These are phyloP conservation scores for Nigrospora osmanthi DNA, from an alignment of 2,329 filamentous ascomycete species.

Conservation along the genomic window DNA sequence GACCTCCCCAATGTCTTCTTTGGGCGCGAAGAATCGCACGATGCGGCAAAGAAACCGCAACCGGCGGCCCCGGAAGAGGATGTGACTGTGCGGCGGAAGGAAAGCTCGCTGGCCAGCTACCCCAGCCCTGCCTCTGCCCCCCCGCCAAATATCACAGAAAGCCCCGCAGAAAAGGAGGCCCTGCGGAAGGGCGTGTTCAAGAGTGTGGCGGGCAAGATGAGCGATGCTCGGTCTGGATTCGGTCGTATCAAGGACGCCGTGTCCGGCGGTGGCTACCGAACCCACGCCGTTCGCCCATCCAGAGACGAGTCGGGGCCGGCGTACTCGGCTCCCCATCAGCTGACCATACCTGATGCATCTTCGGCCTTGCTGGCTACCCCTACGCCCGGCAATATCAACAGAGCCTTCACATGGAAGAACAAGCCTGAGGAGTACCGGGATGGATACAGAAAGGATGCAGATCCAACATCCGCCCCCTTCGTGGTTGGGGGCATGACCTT, in stretches of 20 bases:
- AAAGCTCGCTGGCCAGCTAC: conserved; percentile 36
- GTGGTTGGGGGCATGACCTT: not conserved
- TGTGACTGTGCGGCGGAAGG: conserved; percentile 31
- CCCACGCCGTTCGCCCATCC: conserved; percentile 46
- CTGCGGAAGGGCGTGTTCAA: conserved; percentile 64
- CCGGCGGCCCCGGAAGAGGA: conserved; percentile 46
- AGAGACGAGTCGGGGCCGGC: conserved; percentile 44
- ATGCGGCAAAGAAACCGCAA: conserved; percentile 40
- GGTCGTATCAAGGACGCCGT: conserved; percentile 83
- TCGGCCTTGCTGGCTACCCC: conserved; percentile 25
- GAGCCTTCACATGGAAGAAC: conserved; percentile 56
- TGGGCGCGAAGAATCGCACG: conserved; percentile 46
- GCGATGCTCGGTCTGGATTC: conserved; percentile 73
- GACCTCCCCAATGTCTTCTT: conserved; percentile 42
- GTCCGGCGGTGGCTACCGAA: conserved; percentile 42
- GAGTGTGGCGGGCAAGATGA: conserved; percentile 70
- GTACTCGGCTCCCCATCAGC: conserved; percentile 23
- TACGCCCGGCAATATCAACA: conserved; percentile 27
- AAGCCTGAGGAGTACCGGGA: conserved; percentile 53
- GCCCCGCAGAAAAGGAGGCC: conserved; percentile 45
- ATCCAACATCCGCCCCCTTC: conserved; percentile 3
- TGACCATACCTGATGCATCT: conserved; percentile 27
- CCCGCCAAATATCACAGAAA: conserved; percentile 37
- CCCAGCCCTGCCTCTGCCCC: conserved; percentile 36
- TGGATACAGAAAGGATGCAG: conserved; percentile 27